A percentile compares a stretch with the other conserved stretches of the same genome.
Conservation (phyloP, 306 rosid species). For the Vigna trinervia region DNA sequence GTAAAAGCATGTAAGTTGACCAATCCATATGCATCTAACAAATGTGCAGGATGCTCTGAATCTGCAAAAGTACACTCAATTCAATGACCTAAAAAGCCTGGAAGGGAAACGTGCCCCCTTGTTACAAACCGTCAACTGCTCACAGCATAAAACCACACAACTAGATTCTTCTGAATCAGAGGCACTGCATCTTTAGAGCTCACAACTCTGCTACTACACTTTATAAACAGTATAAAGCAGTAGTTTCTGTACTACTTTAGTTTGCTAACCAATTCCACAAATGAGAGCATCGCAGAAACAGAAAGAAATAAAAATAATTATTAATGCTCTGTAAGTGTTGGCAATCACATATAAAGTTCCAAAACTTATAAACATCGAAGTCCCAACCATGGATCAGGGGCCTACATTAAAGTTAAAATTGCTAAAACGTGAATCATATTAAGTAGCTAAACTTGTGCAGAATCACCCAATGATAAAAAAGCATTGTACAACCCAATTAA, state of each 20-base stretch:
- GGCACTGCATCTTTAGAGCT: neutral
- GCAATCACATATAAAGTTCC: neutral
- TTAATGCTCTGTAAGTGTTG: neutral
- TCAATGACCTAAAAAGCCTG: neutral
- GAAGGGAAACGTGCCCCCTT: neutral
- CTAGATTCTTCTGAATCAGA: neutral
- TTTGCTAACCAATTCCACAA: neutral
- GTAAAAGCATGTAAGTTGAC: too few relatives aligned
- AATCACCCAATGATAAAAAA: conserved; percentile 2
- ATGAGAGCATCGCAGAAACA: neutral
- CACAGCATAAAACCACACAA: neutral
- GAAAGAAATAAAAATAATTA: neutral
- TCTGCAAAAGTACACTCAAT: neutral
- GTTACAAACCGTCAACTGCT: neutral
- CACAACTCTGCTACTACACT: neutral
- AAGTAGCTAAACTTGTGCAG: neutral
- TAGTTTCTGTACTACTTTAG: neutral
- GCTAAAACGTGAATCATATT: neutral
- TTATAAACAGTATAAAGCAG: neutral
- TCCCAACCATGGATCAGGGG: neutral
- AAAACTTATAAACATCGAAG: neutral
- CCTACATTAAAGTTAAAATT: conserved; percentile 7
- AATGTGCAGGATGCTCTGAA: neutral
- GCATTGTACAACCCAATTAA: neutral
- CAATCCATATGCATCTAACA: neutral